Evolutionary conservation across 2,329 filamentous ascomycete species (phyloP).

Genomic region (Xylariaceae sp.): DNA sequence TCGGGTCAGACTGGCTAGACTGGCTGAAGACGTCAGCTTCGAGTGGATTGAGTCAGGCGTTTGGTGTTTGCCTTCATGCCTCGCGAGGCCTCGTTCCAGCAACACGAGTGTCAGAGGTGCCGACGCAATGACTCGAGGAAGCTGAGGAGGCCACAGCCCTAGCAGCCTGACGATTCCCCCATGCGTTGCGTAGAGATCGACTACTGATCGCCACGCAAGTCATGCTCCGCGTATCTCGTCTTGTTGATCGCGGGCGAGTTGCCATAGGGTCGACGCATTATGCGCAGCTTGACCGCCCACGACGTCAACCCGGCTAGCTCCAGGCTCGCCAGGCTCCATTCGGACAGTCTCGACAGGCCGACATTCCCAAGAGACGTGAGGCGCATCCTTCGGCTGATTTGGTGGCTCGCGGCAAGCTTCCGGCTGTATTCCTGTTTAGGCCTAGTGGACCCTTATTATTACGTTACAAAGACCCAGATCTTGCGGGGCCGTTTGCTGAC

Average conservation of each 20-base stretch:
- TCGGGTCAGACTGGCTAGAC: too few relatives aligned
- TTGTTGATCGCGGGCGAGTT: too few relatives aligned
- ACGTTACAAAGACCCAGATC: neutral
- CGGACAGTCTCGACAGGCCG: neutral
- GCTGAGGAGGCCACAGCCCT: too few relatives aligned
- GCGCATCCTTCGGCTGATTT: conserved; percentile 17
- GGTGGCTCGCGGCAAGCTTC: conserved; percentile 27
- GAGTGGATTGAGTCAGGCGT: neutral
- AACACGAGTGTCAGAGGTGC: too few relatives aligned
- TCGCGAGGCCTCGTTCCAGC: neutral
- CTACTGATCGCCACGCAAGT: too few relatives aligned
- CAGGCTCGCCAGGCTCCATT: neutral
- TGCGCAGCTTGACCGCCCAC: neutral
- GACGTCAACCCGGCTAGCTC: neutral
- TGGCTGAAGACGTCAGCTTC: too few relatives aligned
- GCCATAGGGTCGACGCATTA: too few relatives aligned
- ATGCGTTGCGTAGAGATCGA: too few relatives aligned
- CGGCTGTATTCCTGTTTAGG: conserved; percentile 21
- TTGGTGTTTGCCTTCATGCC: neutral
- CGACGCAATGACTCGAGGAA: too few relatives aligned
- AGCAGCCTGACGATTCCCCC: too few relatives aligned
- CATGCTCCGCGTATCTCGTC: too few relatives aligned
- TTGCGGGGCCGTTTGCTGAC: neutral
- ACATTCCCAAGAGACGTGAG: neutral
- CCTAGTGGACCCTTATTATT: conserved; percentile 6